Conservation (phyloP, 2,329 filamentous ascomycete genomes). For the Furcasterigmium sp. region DNA sequence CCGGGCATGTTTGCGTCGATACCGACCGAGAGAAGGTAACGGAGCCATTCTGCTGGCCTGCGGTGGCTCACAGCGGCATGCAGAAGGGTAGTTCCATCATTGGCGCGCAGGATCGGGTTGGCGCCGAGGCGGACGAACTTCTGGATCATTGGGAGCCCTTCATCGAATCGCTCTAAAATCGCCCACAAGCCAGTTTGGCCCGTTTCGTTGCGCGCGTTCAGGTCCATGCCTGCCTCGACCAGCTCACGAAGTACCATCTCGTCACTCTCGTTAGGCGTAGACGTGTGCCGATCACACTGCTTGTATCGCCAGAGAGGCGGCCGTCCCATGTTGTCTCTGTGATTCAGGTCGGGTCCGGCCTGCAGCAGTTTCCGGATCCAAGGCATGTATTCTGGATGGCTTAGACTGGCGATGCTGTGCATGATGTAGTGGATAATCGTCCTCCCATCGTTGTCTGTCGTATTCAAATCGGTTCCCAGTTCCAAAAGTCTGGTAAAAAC, state of each 20-base stretch:
- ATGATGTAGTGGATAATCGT: neutral
- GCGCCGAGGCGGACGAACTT: conserved; percentile 6
- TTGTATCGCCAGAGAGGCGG: neutral
- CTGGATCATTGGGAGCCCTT: neutral
- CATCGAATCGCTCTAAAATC: conserved; percentile 4
- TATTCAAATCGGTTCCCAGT: neutral
- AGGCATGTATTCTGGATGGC: neutral
- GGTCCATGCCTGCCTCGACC: conserved; percentile 14
- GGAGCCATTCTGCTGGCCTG: neutral
- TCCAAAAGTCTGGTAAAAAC: neutral
- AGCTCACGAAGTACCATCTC: too few species aligned
- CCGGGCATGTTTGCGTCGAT: neutral
- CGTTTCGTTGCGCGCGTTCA: conserved; percentile 11
- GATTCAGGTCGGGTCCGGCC: neutral
- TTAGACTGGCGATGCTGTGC: neutral
- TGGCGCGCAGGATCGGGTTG: conserved; percentile 12
- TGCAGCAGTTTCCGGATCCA: neutral
- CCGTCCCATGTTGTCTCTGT: neutral
- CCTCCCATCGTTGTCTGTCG: neutral
- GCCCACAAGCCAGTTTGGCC: conserved; percentile 12
- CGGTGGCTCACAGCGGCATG: conserved; percentile 1
- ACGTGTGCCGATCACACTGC: too few species aligned
- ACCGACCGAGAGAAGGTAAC: neutral
- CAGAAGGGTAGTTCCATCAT: conserved; percentile 12
- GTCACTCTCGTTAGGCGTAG: too few species aligned